phyloP scores from a whole-genome alignment of 306 rosid genomes.

The Fagus crenata region DNA sequence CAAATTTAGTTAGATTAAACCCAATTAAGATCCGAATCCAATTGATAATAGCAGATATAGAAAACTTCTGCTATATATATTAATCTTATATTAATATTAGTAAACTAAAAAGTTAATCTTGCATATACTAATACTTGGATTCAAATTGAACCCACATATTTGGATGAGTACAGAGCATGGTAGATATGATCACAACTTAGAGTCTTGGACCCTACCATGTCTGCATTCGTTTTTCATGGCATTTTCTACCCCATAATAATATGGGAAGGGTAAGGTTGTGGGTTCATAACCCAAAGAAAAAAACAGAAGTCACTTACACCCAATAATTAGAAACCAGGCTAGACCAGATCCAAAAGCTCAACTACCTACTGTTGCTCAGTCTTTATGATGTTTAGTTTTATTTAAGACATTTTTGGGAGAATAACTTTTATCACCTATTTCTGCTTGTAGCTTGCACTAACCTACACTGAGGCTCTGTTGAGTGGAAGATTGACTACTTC shows the following conservation, averaged over 20 bases:
- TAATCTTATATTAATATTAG: background rate
- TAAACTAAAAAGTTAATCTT: background rate
- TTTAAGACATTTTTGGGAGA: background rate
- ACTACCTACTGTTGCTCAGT: background rate
- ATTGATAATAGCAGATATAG: background rate
- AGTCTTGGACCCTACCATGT: background rate
- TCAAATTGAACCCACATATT: background rate
- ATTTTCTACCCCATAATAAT: no score
- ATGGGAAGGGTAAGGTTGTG: no score
- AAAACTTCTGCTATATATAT: background rate
- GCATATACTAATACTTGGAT: background rate
- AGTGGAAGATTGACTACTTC: constrained; percentile 57
- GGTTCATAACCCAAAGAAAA: no score
- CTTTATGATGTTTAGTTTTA: background rate
- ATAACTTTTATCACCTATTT: constrained; percentile 21
- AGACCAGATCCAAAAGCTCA: no score
- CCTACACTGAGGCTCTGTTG: constrained; percentile 75
- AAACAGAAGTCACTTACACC: no score
- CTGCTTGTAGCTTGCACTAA: constrained; percentile 75
- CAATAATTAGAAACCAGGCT: no score
- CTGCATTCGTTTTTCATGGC: no score
- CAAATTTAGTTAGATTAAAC: background rate
- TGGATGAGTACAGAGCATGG: no score
- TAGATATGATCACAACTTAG: background rate
- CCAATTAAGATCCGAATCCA: background rate